phyloP scores from a whole-genome alignment of 169 alveolate genomes.

The Plasmodium gaboni region DNA sequence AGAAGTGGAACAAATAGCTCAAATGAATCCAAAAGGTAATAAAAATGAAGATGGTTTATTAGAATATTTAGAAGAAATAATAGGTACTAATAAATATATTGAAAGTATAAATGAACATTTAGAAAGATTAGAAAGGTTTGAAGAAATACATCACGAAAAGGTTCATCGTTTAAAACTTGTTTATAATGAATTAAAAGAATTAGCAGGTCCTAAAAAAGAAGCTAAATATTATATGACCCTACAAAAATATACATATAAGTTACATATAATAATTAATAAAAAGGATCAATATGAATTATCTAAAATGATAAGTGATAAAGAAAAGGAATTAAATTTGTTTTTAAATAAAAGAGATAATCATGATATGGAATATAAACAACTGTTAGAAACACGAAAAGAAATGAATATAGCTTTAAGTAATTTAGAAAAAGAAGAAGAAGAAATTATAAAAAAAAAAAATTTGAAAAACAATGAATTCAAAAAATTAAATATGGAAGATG shows the following conservation, averaged over 20 bases:
- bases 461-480: constrained; percentile 83
- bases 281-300: constrained; percentile 77
- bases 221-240: constrained; percentile 84
- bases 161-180: constrained; percentile 86
- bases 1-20: constrained; percentile 97
- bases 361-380: constrained; percentile 68
- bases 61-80: constrained; percentile 97
- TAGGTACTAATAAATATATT: constrained; percentile 92
- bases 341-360: constrained; percentile 61
- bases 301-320: constrained; percentile 53
- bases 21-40: constrained; percentile 97
- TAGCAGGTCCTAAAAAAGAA: constrained; percentile 84
- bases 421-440: constrained; percentile 83
- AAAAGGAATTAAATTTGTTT: constrained; percentile 76
- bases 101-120: constrained; percentile 84
- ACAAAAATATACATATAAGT: constrained; percentile 80
- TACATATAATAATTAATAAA: constrained; percentile 71
- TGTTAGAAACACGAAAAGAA: constrained; percentile 81
- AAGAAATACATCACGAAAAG: constrained; percentile 87
- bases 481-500: constrained; percentile 81
- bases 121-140: constrained; percentile 83
- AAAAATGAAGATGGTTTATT: constrained; percentile 95
- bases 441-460: constrained; percentile 77
- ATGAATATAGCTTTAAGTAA: constrained; percentile 74
- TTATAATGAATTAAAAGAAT: constrained; percentile 89